phyloP scores from a whole-genome alignment of 192 early-diverging fungal species.

The Umbelopsis sp. region DNA sequence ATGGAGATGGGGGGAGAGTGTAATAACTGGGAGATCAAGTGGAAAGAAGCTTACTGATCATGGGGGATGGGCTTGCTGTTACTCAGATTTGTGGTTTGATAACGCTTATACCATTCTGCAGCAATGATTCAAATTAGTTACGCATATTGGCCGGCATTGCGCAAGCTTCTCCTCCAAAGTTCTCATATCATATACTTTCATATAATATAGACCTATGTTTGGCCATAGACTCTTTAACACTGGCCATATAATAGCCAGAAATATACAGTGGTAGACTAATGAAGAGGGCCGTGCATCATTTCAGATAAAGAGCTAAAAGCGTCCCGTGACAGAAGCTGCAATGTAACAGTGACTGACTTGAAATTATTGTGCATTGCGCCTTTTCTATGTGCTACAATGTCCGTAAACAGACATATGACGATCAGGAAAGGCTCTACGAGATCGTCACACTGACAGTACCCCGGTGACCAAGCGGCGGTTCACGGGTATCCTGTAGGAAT shows the following conservation, averaged over 20 bases:
- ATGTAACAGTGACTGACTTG: constrained; percentile 15
- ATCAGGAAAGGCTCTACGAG: background rate
- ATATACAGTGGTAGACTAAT: too few relatives aligned
- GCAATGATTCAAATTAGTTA: too few relatives aligned
- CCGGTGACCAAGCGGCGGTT: constrained; percentile 15
- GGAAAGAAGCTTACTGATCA: constrained; percentile 7
- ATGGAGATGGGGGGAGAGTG: too few relatives aligned
- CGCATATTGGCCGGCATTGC: too few relatives aligned
- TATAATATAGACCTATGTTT: too few relatives aligned
- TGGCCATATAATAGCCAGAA: too few relatives aligned
- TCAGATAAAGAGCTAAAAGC: background rate
- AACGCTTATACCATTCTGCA: background rate
- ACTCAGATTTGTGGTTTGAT: constrained; percentile 7
- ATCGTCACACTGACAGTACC: constrained; percentile 18
- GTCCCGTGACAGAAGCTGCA: constrained; percentile 8
- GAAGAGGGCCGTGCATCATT: constrained; percentile 3
- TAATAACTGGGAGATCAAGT: background rate
- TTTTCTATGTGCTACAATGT: background rate
- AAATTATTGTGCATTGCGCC: too few relatives aligned
- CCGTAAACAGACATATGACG: background rate
- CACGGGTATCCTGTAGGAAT: background rate
- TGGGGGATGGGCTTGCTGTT: background rate
- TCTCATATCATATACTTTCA: too few relatives aligned
- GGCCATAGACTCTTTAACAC: too few relatives aligned
- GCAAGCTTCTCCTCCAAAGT: too few relatives aligned